phyloP scores from a whole-genome alignment of 2,329 filamentous ascomycete species.

The Alternaria hordeiaustralica region DNA sequence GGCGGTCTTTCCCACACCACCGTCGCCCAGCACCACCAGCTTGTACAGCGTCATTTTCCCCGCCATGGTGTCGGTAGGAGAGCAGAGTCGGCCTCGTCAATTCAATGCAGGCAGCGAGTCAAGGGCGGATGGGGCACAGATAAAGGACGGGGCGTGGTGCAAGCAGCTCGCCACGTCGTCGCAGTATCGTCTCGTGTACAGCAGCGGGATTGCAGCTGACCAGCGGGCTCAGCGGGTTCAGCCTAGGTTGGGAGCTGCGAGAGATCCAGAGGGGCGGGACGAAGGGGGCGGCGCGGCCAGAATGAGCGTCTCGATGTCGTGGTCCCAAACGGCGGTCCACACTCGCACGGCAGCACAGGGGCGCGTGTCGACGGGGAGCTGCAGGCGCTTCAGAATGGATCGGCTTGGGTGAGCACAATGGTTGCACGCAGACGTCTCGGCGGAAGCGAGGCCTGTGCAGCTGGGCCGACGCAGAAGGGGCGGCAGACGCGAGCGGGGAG shows the following conservation, averaged over 20 bases:
- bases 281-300: conserved; percentile 22
- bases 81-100: conserved; percentile 1
- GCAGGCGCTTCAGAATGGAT: conserved; percentile 36
- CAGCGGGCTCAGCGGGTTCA: conserved; percentile 25
- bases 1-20: conserved; percentile 92
- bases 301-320: conserved; percentile 15
- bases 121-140: conserved; percentile 7
- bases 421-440: conserved; percentile 27
- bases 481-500: conserved; percentile 22
- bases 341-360: conserved; percentile 24
- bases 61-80: conserved; percentile 66
- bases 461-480: conserved; percentile 27
- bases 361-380: conserved; percentile 37
- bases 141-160: conserved; percentile 12
- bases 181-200: conserved; percentile 21
- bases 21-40: conserved; percentile 92
- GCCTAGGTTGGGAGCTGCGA: conserved; percentile 16
- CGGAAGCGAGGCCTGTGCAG: conserved; percentile 32
- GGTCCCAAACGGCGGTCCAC: conserved; percentile 24
- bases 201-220: conserved; percentile 29
- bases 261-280: conserved; percentile 15
- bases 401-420: conserved; percentile 23
- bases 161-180: conserved; percentile 25
- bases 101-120: conserved; percentile 6
- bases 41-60: conserved; percentile 96